phyloP scores from a whole-genome alignment of 73 alveolate species.

The Stentor coeruleus region DNA sequence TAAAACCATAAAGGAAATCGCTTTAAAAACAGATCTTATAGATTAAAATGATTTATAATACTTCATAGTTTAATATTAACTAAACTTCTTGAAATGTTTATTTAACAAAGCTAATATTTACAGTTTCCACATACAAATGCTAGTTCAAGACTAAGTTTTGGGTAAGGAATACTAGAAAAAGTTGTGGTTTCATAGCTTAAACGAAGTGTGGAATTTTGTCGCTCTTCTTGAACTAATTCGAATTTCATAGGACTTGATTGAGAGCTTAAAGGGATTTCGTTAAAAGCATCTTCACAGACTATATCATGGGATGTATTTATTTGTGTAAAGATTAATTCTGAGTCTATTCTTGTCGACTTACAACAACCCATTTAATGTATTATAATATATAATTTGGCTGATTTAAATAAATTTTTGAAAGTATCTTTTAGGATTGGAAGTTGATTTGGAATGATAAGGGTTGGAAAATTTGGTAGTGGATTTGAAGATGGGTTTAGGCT shows the following conservation, averaged over 20 bases:
- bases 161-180: background rate
- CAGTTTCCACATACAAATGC: background rate
- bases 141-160: background rate
- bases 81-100: too few relatives aligned
- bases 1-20: too few relatives aligned
- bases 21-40: too few relatives aligned
- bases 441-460: too few relatives aligned
- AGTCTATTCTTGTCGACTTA: background rate
- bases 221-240: background rate
- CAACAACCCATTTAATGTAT: conserved; percentile 3
- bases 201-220: background rate
- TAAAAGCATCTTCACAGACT: background rate
- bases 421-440: too few relatives aligned
- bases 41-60: too few relatives aligned
- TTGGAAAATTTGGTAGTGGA: too few relatives aligned
- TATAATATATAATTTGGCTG: too few relatives aligned
- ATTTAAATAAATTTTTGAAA: too few relatives aligned
- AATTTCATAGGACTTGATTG: background rate
- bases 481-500: too few relatives aligned
- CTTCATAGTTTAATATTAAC: too few relatives aligned
- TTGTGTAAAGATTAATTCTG: background rate
- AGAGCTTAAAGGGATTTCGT: background rate
- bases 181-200: background rate
- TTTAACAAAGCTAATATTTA: too few relatives aligned
- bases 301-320: background rate